A percentile compares a stretch with the other conserved stretches of the same genome.
phyloP scores from a whole-genome alignment of 208 protist species.

The Willaertia magna region DNA sequence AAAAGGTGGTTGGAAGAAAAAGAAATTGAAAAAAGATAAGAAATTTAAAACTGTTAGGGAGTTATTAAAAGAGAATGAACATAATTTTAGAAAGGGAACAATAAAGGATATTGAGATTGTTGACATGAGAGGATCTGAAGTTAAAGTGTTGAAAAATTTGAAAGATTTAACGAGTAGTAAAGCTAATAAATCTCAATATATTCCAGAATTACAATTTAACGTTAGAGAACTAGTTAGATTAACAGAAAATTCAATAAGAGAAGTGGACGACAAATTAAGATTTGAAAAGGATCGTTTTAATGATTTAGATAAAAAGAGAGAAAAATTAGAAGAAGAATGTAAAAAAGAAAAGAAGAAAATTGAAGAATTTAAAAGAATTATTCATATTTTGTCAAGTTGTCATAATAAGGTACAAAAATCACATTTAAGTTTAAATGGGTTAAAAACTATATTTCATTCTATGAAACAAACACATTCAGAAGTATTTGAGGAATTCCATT shows the following conservation, averaged over 20 bases:
- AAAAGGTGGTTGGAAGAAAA: background rate
- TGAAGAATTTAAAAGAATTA: background rate
- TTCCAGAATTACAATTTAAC: conserved; percentile 7
- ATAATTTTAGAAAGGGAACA: background rate
- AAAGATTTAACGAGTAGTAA: background rate
- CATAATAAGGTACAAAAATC: background rate
- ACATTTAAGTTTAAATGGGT: background rate
- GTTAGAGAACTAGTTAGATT: background rate
- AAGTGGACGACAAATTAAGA: background rate
- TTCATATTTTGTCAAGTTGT: background rate
- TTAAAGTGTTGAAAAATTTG: background rate
- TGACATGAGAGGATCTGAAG: conserved; percentile 1
- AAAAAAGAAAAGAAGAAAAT: background rate
- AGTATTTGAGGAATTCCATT: background rate
- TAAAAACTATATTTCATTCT: background rate
- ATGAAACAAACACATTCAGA: background rate
- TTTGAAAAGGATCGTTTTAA: background rate
- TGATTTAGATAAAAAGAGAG: background rate
- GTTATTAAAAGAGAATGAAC: background rate
- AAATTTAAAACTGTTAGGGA: background rate
- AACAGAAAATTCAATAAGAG: background rate
- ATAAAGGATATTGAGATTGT: background rate
- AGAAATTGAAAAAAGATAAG: background rate
- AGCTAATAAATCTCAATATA: background rate
- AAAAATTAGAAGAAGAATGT: background rate